Percentiles rank a stretch among this genome's conserved stretches.
phyloP scores from a whole-genome alignment of 495 filamentous ascomycete species.

The Staphylotrichum tortipilum region DNA sequence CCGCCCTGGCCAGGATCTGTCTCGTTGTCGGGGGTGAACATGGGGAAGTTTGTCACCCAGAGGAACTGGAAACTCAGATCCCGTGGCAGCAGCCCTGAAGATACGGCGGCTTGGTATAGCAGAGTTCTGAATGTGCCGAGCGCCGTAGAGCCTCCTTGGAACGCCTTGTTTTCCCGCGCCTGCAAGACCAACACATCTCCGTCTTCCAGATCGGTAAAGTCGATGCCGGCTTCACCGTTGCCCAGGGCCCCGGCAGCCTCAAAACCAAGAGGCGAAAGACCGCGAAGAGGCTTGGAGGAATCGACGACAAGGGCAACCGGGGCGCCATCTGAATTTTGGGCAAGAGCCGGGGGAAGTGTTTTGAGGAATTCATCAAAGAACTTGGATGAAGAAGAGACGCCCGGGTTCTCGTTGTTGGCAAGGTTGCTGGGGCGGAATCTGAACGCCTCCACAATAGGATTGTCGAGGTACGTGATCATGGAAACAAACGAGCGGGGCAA shows the following conservation, averaged over 20 bases:
- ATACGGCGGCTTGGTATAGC: slow-evolving; percentile 58
- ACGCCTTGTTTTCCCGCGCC: slow-evolving; percentile 56
- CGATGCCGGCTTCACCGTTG: slow-evolving; percentile 7
- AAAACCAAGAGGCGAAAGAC: slow-evolving; percentile 67
- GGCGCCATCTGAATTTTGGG: slow-evolving; percentile 56
- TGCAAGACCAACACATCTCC: slow-evolving; percentile 75
- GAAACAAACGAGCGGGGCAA: slow-evolving; percentile 57
- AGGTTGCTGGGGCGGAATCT: slow-evolving; percentile 45
- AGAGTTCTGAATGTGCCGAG: slow-evolving; percentile 68
- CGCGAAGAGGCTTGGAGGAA: slow-evolving; percentile 57
- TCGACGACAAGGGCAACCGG: slow-evolving; percentile 72
- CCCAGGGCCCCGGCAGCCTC: slow-evolving; percentile 51
- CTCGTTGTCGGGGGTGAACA: slow-evolving; percentile 67
- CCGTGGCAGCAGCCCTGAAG: slow-evolving; percentile 45
- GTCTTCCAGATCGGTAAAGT: slow-evolving; percentile 29
- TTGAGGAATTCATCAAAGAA: slow-evolving; percentile 61
- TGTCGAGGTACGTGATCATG: slow-evolving; percentile 57
- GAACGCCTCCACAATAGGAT: slow-evolving; percentile 64
- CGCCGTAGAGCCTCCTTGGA: slow-evolving; percentile 64
- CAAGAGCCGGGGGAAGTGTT: slow-evolving; percentile 50
- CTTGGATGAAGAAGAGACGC: neutral
- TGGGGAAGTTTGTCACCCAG: slow-evolving; percentile 85
- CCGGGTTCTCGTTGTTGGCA: slow-evolving; percentile 17
- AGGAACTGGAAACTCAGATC: slow-evolving; percentile 55
- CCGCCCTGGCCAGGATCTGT: slow-evolving; percentile 77